Conservation (phyloP, 805 yeast genomes). For the Naumovozyma dairenensis region DNA sequence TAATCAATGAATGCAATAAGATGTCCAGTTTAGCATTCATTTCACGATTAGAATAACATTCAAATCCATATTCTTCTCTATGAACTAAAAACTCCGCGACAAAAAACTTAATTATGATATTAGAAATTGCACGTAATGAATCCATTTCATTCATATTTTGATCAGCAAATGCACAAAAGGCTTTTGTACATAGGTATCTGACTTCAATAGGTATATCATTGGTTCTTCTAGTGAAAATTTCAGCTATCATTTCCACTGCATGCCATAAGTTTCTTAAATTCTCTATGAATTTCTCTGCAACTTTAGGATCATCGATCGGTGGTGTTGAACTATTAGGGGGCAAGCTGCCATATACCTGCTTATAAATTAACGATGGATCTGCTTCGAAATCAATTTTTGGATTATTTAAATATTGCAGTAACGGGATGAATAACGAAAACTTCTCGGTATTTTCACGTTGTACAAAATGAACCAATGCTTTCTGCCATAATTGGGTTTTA, state of each 20-base stretch:
- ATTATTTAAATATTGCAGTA: slow-evolving; percentile 30
- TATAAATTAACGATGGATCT: slow-evolving; percentile 58
- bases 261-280: slow-evolving; percentile 73
- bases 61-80: slow-evolving; percentile 18
- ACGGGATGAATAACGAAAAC: slow-evolving; percentile 29
- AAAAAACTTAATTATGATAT: slow-evolving; percentile 20
- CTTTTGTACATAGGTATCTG: slow-evolving; percentile 42
- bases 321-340: slow-evolving; percentile 41
- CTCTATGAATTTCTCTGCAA: slow-evolving; percentile 56
- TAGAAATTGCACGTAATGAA: slow-evolving; percentile 50
- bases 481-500: slow-evolving; percentile 34
- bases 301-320: slow-evolving; percentile 75
- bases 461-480: slow-evolving; percentile 32
- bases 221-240: slow-evolving; percentile 33
- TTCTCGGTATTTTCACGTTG: slow-evolving; percentile 30
- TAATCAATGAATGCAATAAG: slow-evolving; percentile 13
- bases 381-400: slow-evolving; percentile 57
- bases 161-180: slow-evolving; percentile 32
- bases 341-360: slow-evolving; percentile 31
- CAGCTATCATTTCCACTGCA: slow-evolving; percentile 50
- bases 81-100: slow-evolving; percentile 17
- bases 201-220: slow-evolving; percentile 46
- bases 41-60: background rate
- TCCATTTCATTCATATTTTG: slow-evolving; percentile 53
- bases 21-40: slow-evolving; percentile 13